Base-by-base conservation (phyloP, 495 filamentous ascomycete species). In the Podospora pseudoanserina region DNA sequence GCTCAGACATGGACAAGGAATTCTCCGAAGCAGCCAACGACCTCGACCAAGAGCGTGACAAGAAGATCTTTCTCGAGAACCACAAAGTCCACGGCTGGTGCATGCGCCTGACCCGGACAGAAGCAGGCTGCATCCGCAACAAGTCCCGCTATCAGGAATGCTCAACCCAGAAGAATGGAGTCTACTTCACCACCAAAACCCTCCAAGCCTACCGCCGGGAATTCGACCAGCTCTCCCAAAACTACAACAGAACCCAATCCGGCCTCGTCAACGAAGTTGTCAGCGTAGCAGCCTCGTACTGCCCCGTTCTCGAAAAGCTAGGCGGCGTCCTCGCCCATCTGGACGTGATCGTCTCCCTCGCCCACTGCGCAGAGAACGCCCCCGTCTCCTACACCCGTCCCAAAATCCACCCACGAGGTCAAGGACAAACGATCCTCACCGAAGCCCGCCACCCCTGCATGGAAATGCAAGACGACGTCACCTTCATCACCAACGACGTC, bases 401-500 rank as follows among this genome's bases (percentile, higher is more conserved):
- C 0, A 96, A 87, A 76, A 92, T 99, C 82, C 95, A 99, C 76
- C 85, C 90, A 4, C 91, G 95, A 34, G 95, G 95, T 26, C 86
- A 90, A 64, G 95, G 95, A n/a, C 88, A 92, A 65, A 98, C 95
- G 0, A 83, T 97, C 23, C 85, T 99, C 19, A 93, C 89, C 73
- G 95, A 97, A 75, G 94, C 95, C 3, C 90, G 96, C 9, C 95
- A 99, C 76, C 96, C 95, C 0, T 99, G 95, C 77, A 93, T 99
- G 92, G 95, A 99, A 76, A 93, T 97, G 91, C 95, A 99, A 78
- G 95, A 99, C 71, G 96, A 98, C 73, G 88, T 99, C 56, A 91
- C 92, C 64, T 99, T 99, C 81, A 98, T 99, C 77, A 98, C 94
- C 65, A 99, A 99, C 74, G 94, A 99, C 69, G 94, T 98, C 30